Percentiles rank a stretch among this genome's conserved stretches.
These are phyloP conservation scores for Zizania palustris DNA, from an alignment of 202 grass and related monocot species.

Conservation along the genomic window DNA sequence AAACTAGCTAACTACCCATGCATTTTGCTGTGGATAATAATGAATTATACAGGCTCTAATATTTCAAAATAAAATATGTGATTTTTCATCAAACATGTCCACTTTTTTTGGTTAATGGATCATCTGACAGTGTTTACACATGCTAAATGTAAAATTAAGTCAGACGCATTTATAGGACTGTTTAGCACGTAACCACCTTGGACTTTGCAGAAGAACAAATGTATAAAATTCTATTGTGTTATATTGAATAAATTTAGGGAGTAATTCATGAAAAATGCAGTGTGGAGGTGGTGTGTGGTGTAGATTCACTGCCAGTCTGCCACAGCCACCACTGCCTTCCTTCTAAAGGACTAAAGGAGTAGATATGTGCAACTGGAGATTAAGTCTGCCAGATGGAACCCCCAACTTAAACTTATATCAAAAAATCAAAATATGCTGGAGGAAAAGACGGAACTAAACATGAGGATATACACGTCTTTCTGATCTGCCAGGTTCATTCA, in stretches of 20 bases:
- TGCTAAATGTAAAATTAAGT: not conserved
- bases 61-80: not conserved
- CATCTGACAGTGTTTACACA: not conserved
- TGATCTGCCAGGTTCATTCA: too few relatives aligned
- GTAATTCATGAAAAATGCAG: not conserved
- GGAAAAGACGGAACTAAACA: not conserved
- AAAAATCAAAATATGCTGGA: not conserved
- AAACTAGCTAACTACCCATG: not conserved
- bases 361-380: not conserved
- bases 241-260: not conserved
- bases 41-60: not conserved
- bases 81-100: not conserved
- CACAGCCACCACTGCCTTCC: not conserved
- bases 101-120: not conserved
- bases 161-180: not conserved
- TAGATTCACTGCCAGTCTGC: not conserved
- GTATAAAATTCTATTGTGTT: not conserved
- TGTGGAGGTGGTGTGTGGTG: not conserved
- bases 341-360: not conserved
- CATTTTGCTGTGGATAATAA: not conserved
- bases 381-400: not conserved
- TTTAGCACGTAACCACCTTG: not conserved
- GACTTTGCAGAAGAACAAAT: not conserved
- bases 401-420: slow-evolving; percentile 10
- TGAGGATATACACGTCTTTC: too few relatives aligned